Evolutionary conservation across 768 basidiomycete species (phyloP).

Genomic region (Tremella yokohamensis): DNA sequence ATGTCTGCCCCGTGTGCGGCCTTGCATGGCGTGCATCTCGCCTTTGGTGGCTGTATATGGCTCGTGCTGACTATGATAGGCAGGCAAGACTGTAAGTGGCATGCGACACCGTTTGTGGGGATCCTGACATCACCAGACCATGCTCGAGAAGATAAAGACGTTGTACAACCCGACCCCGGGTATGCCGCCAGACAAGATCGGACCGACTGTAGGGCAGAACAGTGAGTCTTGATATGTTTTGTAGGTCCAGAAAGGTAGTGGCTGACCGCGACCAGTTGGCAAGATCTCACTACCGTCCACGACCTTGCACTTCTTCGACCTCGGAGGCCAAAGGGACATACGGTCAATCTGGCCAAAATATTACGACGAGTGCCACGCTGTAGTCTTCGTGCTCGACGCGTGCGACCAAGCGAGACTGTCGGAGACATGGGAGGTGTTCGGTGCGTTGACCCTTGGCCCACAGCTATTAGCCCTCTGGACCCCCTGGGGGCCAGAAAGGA

Average conservation of each 20-base stretch:
- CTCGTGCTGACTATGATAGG: slow-evolving; percentile 19
- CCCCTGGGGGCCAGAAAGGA: not conserved
- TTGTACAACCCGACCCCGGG: slow-evolving; percentile 81
- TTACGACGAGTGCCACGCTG: slow-evolving; percentile 94
- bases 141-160: slow-evolving; percentile 91
- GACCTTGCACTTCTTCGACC: slow-evolving; percentile 92
- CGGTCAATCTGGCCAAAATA: slow-evolving; percentile 88
- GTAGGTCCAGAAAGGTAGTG: not conserved
- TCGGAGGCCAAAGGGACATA: slow-evolving; percentile 91
- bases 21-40: slow-evolving; percentile 1
- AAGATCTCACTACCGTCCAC: slow-evolving; percentile 90
- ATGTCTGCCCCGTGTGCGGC: not conserved
- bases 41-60: not conserved
- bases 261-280: slow-evolving; percentile 61
- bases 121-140: slow-evolving; percentile 57
- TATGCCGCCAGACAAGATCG: slow-evolving; percentile 87
- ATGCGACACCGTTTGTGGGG: not conserved
- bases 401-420: slow-evolving; percentile 77
- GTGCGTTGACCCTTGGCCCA: too few relatives aligned
- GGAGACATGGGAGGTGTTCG: slow-evolving; percentile 97
- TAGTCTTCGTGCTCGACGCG: slow-evolving; percentile 92
- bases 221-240: slow-evolving; percentile 61
- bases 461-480: too few relatives aligned
- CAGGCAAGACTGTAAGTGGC: slow-evolving; percentile 41
- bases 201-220: slow-evolving; percentile 95